Base-by-base conservation (phyloP, 2,329 filamentous ascomycete species). In the Cercospora janseana region DNA sequence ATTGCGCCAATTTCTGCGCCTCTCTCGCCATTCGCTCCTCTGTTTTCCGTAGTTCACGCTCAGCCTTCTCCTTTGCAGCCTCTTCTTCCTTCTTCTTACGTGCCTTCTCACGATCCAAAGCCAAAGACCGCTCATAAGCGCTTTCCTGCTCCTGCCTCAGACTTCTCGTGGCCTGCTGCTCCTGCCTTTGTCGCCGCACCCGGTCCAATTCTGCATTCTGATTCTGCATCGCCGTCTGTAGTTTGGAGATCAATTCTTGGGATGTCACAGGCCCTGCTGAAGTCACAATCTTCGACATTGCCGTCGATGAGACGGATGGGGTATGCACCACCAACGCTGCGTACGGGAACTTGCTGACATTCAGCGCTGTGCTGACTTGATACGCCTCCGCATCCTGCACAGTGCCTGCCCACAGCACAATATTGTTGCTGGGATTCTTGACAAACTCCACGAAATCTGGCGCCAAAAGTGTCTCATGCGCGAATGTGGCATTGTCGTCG, bases 331-430 rank as follows among this genome's bases (percentile, higher is more conserved):
- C 84, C 3, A 96, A 71, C 10, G 86, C 88, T 0, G 87, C 84
- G 66, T 95, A 97, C 7, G 93, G 93, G 63, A 93, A 96, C 66
- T 94, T 95, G 52, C 88, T 95, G 69, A 88, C 93, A 60, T 85
- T 85, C 56, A 97, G 82, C 37, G 91, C 89, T 9, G 81, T 79
- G n/a, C 90, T 83, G 31, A 96, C 89, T 67, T 96, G 90, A 69
- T 94, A 97, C 4, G 92, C 88, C 72, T 98, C 93, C 3, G 89
- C 86, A 67, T 98, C 93, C 56, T 90, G 82, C 0, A 97, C 86
- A 60, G 90, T 95, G 38, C 93, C 93, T 31, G 86, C 89, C 93
- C 93, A 98, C 2, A 98, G 71, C 27, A 97, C 75, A 23, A 96
- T 80, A 64, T 92, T 87, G 69, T 90, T 90, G 26, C 77, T 70